These are phyloP conservation scores for Monilinia fructigena DNA, from an alignment of 2,329 filamentous ascomycete genomes.

Conservation along the genomic window DNA sequence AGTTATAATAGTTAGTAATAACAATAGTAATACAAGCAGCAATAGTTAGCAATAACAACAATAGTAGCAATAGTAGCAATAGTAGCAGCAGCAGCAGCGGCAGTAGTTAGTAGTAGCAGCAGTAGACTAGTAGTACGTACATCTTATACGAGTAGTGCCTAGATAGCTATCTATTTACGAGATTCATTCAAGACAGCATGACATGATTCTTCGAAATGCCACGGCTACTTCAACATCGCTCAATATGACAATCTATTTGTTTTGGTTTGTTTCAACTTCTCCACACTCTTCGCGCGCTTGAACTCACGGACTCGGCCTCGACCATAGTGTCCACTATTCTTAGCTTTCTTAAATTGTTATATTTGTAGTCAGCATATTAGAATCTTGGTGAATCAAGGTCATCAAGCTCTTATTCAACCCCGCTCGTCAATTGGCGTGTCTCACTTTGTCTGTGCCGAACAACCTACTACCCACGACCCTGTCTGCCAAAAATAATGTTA, in stretches of 20 bases:
- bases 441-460: slow-evolving; percentile 14
- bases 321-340: slow-evolving; percentile 28
- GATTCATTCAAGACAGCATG: slow-evolving; percentile 9
- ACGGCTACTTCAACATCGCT: neutral
- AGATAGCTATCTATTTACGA: neutral
- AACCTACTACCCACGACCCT: neutral
- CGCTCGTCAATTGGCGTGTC: slow-evolving; percentile 20
- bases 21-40: too few species aligned
- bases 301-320: slow-evolving; percentile 22
- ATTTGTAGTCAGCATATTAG: slow-evolving; percentile 17
- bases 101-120: too few species aligned
- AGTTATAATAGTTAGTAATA: too few species aligned
- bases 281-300: slow-evolving; percentile 17
- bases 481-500: slow-evolving; percentile 16
- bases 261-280: slow-evolving; percentile 20
- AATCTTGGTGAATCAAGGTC: slow-evolving; percentile 12
- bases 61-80: too few species aligned
- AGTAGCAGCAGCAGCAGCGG: too few species aligned
- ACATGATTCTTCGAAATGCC: neutral
- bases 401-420: slow-evolving; percentile 22
- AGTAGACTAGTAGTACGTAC: neutral
- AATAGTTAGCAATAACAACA: too few species aligned
- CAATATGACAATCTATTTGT: slow-evolving; percentile 7
- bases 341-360: slow-evolving; percentile 15
- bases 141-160: slow-evolving; percentile 5